A percentile compares a stretch with the other conserved stretches of the same genome.
These are phyloP conservation scores for Nitzschia sp. DNA, from an alignment of 108 stramenopile genomes.

Conservation along the genomic window DNA sequence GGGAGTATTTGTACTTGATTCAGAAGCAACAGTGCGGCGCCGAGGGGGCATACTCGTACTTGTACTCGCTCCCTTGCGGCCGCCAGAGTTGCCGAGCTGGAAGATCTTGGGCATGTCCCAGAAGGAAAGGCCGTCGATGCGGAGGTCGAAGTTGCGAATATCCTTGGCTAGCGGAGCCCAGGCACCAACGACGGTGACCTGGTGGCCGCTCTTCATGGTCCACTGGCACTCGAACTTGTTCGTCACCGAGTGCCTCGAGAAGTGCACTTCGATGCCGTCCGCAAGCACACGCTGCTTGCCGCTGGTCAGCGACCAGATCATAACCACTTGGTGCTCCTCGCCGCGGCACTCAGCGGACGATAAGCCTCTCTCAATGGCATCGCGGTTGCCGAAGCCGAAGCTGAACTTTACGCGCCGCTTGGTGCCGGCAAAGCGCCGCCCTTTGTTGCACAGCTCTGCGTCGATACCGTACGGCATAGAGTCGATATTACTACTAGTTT, in stretches of 20 bases:
- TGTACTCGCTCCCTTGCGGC: background rate
- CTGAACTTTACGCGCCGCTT: slow-evolving; percentile 78
- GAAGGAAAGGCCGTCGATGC: slow-evolving; percentile 72
- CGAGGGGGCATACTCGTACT: background rate
- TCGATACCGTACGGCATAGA: slow-evolving; percentile 28
- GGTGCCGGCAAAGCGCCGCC: slow-evolving; percentile 63
- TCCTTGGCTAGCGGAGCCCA: slow-evolving; percentile 19
- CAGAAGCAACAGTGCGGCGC: background rate
- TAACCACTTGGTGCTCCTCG: slow-evolving; percentile 78
- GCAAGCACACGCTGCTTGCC: slow-evolving; percentile 69
- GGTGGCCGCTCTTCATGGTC: slow-evolving; percentile 31
- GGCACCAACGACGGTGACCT: slow-evolving; percentile 48
- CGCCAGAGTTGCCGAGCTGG: slow-evolving; percentile 59
- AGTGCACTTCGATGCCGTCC: slow-evolving; percentile 75
- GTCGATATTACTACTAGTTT: background rate
- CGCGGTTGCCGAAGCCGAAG: slow-evolving; percentile 76
- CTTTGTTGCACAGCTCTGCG: slow-evolving; percentile 37
- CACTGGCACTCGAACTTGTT: slow-evolving; percentile 63
- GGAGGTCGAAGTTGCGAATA: slow-evolving; percentile 65
- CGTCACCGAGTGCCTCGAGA: slow-evolving; percentile 28
- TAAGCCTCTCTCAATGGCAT: slow-evolving; percentile 50
- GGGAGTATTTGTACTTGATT: no score
- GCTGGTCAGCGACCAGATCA: slow-evolving; percentile 75
- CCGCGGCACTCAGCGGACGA: slow-evolving; percentile 75
- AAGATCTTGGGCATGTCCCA: slow-evolving; percentile 78